phyloP scores from a whole-genome alignment of 1,284 basidiomycete genomes.

The Cutaneotrichosporon arboriforme region DNA sequence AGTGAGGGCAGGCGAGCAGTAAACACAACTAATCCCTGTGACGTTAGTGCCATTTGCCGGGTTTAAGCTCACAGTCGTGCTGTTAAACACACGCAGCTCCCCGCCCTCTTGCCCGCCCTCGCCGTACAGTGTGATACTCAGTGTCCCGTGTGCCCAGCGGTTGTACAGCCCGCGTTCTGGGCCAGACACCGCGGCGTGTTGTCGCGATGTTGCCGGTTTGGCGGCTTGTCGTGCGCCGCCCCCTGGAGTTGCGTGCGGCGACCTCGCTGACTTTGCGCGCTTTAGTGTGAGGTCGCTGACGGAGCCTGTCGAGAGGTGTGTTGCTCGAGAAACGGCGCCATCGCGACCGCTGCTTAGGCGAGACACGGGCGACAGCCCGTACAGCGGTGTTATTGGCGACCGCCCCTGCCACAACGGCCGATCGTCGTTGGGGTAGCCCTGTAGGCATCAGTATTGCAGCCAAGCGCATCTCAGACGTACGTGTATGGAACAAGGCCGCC shows the following conservation, averaged over 20 bases:
- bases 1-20: conserved; percentile 1
- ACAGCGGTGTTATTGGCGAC: no score
- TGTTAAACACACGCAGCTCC: conserved; percentile 8
- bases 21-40: conserved; percentile 8
- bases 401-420: no score
- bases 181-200: conserved; percentile 2
- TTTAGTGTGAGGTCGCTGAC: not conserved
- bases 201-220: not conserved
- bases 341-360: not conserved
- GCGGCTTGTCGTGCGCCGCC: no score
- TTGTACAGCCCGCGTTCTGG: conserved; percentile 9
- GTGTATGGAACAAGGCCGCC: no score
- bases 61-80: not conserved
- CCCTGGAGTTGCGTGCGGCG: no score
- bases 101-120: conserved; percentile 16
- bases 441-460: no score
- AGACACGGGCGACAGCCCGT: no score
- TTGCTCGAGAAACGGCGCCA: not conserved
- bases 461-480: no score
- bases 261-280: not conserved
- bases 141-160: conserved; percentile 4
- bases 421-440: no score
- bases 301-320: not conserved
- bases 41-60: not conserved
- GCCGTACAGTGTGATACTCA: conserved; percentile 8